Percentiles rank a stretch among this genome's conserved stretches.
These are phyloP conservation scores for Oropetium thomaeum DNA, from an alignment of 176 grass and related monocot genomes.

Conservation along the genomic window DNA sequence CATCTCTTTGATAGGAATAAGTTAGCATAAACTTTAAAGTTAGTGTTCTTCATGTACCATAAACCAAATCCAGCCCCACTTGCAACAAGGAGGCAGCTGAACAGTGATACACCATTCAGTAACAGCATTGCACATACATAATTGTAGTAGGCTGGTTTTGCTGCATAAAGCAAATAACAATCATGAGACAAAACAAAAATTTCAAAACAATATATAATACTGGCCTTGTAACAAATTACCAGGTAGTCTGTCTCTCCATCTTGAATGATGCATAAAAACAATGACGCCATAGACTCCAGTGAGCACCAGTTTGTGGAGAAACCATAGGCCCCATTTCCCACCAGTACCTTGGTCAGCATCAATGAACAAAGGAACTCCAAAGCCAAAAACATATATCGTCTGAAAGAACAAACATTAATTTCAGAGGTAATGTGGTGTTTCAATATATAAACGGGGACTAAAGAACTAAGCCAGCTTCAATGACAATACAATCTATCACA, in stretches of 20 bases:
- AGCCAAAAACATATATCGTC: conserved; percentile 91
- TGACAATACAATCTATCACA: not conserved
- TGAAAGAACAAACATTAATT: conserved; percentile 39
- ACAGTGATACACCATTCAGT: conserved; percentile 71
- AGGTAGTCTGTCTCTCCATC: conserved; percentile 92
- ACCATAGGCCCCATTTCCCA: conserved; percentile 88
- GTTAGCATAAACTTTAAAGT: conserved; percentile 14
- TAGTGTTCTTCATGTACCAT: conserved; percentile 54
- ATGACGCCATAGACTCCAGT: conserved; percentile 81
- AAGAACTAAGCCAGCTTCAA: not conserved
- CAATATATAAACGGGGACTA: not conserved
- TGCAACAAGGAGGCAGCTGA: conserved; percentile 75
- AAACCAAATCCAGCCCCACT: conserved; percentile 84
- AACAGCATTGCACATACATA: conserved; percentile 86
- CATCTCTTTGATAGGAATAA: conserved; percentile 20
- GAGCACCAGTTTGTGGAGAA: conserved; percentile 87
- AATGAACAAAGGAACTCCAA: conserved; percentile 72
- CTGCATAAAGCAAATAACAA: conserved; percentile 48
- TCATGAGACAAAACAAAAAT: conserved; percentile 14
- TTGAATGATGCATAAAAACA: conserved; percentile 93
- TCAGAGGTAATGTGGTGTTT: not conserved
- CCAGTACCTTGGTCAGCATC: conserved; percentile 70
- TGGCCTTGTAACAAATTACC: conserved; percentile 44
- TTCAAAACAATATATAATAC: conserved; percentile 27
- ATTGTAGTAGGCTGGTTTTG: conserved; percentile 92